These are phyloP conservation scores for Aspergillus nanangensis DNA, from an alignment of 495 filamentous ascomycete species.

Conservation along the genomic window DNA sequence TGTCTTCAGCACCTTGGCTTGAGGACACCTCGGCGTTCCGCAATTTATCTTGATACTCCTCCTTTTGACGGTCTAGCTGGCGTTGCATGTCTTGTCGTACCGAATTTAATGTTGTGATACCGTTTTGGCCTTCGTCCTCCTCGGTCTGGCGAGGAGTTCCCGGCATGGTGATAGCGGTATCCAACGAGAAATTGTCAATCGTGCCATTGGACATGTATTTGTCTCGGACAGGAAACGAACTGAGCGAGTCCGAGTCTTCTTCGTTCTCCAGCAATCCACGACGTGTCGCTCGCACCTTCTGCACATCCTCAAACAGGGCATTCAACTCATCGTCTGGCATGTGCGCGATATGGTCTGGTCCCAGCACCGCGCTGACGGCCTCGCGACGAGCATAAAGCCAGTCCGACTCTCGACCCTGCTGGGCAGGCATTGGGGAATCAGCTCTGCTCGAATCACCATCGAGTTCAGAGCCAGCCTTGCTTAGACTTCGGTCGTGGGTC, in stretches of 20 bases:
- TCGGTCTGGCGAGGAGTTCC: slow-evolving; percentile 74
- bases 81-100: slow-evolving; percentile 84
- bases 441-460: slow-evolving; percentile 68
- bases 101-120: slow-evolving; percentile 64
- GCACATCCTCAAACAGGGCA: slow-evolving; percentile 91
- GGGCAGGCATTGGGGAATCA: slow-evolving; percentile 72
- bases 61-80: slow-evolving; percentile 81
- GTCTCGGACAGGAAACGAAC: slow-evolving; percentile 82
- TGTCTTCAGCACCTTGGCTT: slow-evolving; percentile 76
- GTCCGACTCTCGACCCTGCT: slow-evolving; percentile 74
- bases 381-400: slow-evolving; percentile 95
- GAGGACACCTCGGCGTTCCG: slow-evolving; percentile 69
- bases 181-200: slow-evolving; percentile 92
- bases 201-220: slow-evolving; percentile 97
- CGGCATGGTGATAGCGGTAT: slow-evolving; percentile 90
- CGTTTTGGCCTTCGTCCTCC: slow-evolving; percentile 56
- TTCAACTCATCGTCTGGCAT: slow-evolving; percentile 94
- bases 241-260: slow-evolving; percentile 84
- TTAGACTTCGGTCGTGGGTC: slow-evolving; percentile 72
- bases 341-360: slow-evolving; percentile 83
- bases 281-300: slow-evolving; percentile 76
- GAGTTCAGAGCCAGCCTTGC: slow-evolving; percentile 66
- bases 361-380: slow-evolving; percentile 83
- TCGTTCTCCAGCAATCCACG: slow-evolving; percentile 69
- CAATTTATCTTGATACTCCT: slow-evolving; percentile 74